phyloP scores from a whole-genome alignment of 2,329 filamentous ascomycete species.

The Aureobasidium sp. region DNA sequence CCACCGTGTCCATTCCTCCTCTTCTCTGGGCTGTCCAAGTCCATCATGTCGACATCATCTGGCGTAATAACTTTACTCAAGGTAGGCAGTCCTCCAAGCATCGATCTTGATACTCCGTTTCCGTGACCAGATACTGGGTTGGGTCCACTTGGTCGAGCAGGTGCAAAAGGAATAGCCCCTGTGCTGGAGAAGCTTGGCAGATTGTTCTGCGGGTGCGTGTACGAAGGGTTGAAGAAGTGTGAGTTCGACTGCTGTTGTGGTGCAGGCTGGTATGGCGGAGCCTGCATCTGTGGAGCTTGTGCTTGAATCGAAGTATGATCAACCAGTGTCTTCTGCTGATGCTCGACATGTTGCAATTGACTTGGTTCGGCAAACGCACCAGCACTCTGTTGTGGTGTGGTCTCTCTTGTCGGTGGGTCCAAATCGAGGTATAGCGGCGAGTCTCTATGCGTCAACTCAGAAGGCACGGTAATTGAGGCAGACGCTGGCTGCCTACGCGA shows the following conservation, averaged over 20 bases:
- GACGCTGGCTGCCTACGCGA: conserved; percentile 1
- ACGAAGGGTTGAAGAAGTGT: conserved; percentile 5
- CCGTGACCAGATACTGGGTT: conserved; percentile 8
- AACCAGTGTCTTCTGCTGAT: background rate
- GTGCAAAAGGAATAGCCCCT: conserved; percentile 36
- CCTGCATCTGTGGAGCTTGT: background rate
- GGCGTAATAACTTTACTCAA: background rate
- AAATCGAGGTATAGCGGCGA: conserved; percentile 2
- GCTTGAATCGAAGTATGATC: background rate
- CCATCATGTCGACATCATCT: conserved; percentile 17
- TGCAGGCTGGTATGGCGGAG: background rate
- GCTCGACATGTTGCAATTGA: background rate
- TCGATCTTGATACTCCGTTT: conserved; percentile 25
- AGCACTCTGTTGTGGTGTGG: background rate
- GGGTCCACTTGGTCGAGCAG: conserved; percentile 1
- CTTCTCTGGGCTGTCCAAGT: conserved; percentile 14
- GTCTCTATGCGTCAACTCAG: background rate
- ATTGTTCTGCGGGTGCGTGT: conserved; percentile 13
- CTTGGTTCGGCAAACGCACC: background rate
- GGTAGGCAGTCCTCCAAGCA: conserved; percentile 15
- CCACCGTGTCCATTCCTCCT: background rate
- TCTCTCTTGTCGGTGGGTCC: background rate
- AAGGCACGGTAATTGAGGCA: background rate
- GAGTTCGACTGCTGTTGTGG: background rate
- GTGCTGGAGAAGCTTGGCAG: conserved; percentile 29